Evolutionary conservation across 257 asterid genomes (phyloP).

Genomic region (Lithospermum erythrorhizon): DNA sequence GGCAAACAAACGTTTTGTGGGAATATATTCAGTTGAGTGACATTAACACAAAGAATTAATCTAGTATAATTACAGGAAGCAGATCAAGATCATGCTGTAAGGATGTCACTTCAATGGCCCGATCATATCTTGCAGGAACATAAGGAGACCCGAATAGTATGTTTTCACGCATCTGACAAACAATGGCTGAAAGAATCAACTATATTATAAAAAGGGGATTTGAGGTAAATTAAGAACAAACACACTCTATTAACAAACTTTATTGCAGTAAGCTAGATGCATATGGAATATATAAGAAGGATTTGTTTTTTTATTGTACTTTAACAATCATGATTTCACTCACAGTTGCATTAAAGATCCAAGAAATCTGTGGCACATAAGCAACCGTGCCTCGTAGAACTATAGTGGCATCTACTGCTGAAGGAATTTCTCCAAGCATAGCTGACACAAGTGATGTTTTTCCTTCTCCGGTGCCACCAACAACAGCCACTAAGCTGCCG

Average conservation of each 20-base stretch:
- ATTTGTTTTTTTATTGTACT: slow-evolving; percentile 1
- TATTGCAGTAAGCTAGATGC: not conserved
- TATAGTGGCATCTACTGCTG: slow-evolving; percentile 53
- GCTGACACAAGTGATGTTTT: slow-evolving; percentile 93
- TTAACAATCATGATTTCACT: slow-evolving; percentile 17
- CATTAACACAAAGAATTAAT: not conserved
- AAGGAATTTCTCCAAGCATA: slow-evolving; percentile 96
- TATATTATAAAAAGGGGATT: too few relatives aligned
- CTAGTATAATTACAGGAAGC: slow-evolving; percentile 48
- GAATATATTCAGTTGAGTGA: not conserved
- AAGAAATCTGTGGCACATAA: slow-evolving; percentile 90
- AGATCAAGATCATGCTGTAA: slow-evolving; percentile 67
- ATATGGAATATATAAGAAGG: not conserved
- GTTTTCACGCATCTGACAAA: slow-evolving; percentile 66
- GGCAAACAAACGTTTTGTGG: not conserved
- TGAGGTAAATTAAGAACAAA: not conserved
- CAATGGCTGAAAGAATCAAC: not conserved
- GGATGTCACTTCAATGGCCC: slow-evolving; percentile 64
- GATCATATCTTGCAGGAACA: slow-evolving; percentile 55
- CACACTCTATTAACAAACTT: not conserved
- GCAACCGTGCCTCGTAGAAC: slow-evolving; percentile 83
- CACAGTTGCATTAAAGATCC: slow-evolving; percentile 98
- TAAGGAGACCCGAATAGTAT: slow-evolving; percentile 64
- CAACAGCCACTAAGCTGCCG: slow-evolving; percentile 87
- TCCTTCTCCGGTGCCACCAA: slow-evolving; percentile 97